Percentiles rank a stretch among this genome's conserved stretches.
These are phyloP conservation scores for Venturia asperata DNA, from an alignment of 2,329 filamentous ascomycete species.

Conservation along the genomic window DNA sequence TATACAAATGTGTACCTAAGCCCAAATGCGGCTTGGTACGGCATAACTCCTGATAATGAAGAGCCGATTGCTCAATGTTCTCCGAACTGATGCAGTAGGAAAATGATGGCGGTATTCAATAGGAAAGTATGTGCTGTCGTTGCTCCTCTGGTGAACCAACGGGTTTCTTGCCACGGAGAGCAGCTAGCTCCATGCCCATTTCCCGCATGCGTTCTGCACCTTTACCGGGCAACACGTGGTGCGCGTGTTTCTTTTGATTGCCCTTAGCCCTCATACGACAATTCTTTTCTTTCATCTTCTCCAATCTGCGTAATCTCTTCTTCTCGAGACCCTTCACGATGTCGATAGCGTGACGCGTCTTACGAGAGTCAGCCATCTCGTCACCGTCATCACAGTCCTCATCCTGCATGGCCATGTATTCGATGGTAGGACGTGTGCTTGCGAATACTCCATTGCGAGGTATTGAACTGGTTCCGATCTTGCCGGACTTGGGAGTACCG, in stretches of 20 bases:
- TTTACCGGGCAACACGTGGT: conserved; percentile 69
- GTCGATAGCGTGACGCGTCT: conserved; percentile 88
- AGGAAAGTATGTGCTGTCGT: conserved; percentile 15
- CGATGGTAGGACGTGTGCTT: conserved; percentile 31
- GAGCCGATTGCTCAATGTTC: not conserved
- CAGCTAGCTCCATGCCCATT: conserved; percentile 80
- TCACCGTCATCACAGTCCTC: conserved; percentile 36
- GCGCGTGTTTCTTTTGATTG: conserved; percentile 43
- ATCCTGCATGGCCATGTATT: conserved; percentile 37
- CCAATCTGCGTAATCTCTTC: conserved; percentile 85
- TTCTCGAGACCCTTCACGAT: conserved; percentile 94
- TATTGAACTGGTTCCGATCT: conserved; percentile 66
- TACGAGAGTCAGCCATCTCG: conserved; percentile 36
- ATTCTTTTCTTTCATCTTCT: conserved; percentile 86
- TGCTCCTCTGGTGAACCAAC: conserved; percentile 1
- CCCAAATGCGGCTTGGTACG: not conserved
- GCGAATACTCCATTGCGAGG: conserved; percentile 61
- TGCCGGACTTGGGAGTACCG: conserved; percentile 59
- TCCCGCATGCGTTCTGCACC: conserved; percentile 91
- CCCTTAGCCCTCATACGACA: conserved; percentile 72
- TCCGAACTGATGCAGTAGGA: not conserved
- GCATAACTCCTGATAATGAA: not conserved
- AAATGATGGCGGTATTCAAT: not conserved
- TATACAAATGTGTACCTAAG: not conserved
- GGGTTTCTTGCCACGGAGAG: conserved; percentile 29